phyloP scores from a whole-genome alignment of 306 rosid genomes.

The Benincasa hispida region DNA sequence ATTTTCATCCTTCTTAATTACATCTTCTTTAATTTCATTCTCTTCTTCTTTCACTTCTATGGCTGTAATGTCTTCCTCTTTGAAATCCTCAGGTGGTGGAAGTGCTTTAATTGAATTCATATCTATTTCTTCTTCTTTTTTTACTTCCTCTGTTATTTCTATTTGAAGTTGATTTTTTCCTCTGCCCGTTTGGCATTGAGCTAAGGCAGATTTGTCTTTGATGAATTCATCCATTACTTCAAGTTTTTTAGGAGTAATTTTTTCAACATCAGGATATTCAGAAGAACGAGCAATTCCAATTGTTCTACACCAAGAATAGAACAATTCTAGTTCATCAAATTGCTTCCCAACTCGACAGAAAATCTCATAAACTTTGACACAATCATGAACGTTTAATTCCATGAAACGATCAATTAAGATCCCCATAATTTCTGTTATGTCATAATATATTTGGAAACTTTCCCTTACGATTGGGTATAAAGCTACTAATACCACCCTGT shows the following conservation, averaged over 20 bases:
- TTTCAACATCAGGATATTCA: slow-evolving; percentile 76
- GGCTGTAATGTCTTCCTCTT: slow-evolving; percentile 4
- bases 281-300: slow-evolving; percentile 66
- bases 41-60: slow-evolving; percentile 17
- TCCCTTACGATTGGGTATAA: slow-evolving; percentile 62
- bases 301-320: slow-evolving; percentile 55
- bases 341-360: slow-evolving; percentile 74
- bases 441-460: slow-evolving; percentile 60
- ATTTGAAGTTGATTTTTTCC: not conserved
- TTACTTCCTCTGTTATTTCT: not conserved
- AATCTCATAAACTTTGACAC: slow-evolving; percentile 50
- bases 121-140: slow-evolving; percentile 30
- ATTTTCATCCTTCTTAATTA: not conserved
- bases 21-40: not conserved
- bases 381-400: slow-evolving; percentile 39
- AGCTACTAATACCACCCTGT: slow-evolving; percentile 64
- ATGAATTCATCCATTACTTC: slow-evolving; percentile 76
- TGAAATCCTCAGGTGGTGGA: slow-evolving; percentile 43
- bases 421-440: slow-evolving; percentile 46
- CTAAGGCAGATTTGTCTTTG: slow-evolving; percentile 34
- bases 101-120: slow-evolving; percentile 47
- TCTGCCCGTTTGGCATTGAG: slow-evolving; percentile 8
- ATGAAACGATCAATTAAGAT: slow-evolving; percentile 52
- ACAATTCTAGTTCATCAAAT: slow-evolving; percentile 66
- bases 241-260: slow-evolving; percentile 50